Conservation (phyloP, 2,329 filamentous ascomycete species). For the Cordyceps cicadae region DNA sequence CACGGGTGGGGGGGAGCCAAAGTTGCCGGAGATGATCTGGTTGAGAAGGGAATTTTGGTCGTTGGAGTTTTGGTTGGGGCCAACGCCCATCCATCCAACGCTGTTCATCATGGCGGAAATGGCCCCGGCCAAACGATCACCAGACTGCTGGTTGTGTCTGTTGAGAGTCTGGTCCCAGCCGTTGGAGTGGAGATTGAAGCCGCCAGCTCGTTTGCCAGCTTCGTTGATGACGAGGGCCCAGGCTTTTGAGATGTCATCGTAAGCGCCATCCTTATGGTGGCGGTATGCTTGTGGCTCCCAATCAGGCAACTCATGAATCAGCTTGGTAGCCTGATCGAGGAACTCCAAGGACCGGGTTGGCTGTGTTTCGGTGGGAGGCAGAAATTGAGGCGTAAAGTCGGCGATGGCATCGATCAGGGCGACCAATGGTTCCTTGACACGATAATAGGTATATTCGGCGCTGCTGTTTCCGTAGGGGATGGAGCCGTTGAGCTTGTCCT, state of each 20-base stretch:
- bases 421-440: conserved; percentile 71
- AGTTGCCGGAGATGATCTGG: conserved; percentile 53
- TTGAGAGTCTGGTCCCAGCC: conserved; percentile 85
- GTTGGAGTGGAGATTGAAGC: conserved; percentile 79
- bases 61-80: conserved; percentile 22
- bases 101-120: conserved; percentile 67
- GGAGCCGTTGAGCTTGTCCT: conserved; percentile 65
- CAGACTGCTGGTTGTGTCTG: conserved; percentile 81
- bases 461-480: conserved; percentile 80
- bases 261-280: conserved; percentile 88
- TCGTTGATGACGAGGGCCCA: conserved; percentile 90
- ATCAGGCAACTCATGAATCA: conserved; percentile 81
- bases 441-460: conserved; percentile 91
- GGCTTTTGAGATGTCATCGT: conserved; percentile 89
- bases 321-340: conserved; percentile 79
- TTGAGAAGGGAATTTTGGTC: conserved; percentile 52
- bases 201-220: conserved; percentile 81
- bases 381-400: conserved; percentile 92
- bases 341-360: conserved; percentile 77
- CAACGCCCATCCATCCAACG: conserved; percentile 66
- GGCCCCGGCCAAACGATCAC: conserved; percentile 71
- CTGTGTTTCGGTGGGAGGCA: conserved; percentile 83
- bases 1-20: conserved; percentile 50
- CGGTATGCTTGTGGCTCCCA: conserved; percentile 87
- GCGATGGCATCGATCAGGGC: conserved; percentile 81